phyloP scores from a whole-genome alignment of 768 basidiomycete genomes.

The Kwoniella botswanensis region DNA sequence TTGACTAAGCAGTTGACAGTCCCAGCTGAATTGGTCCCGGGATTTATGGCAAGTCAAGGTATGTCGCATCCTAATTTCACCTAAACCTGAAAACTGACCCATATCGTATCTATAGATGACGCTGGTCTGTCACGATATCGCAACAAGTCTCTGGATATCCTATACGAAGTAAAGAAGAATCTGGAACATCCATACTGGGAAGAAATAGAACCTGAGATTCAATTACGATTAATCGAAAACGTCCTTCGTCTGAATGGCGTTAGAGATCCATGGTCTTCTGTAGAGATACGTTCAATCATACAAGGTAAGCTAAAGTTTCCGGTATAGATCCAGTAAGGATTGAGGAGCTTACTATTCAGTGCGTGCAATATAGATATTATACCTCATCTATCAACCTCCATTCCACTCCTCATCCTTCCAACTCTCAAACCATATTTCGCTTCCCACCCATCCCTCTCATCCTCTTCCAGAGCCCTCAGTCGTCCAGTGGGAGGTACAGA shows the following conservation, averaged over 20 bases:
- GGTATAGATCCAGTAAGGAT: neutral
- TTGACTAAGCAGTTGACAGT: constrained; percentile 26
- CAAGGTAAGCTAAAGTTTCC: constrained; percentile 12
- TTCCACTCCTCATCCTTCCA: constrained; percentile 13
- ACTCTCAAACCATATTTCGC: constrained; percentile 36
- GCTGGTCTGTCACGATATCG: constrained; percentile 4
- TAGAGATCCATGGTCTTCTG: constrained; percentile 14
- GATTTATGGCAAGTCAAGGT: constrained; percentile 34
- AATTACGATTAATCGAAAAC: constrained; percentile 11
- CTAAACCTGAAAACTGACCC: neutral
- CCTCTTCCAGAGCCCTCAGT: constrained; percentile 37
- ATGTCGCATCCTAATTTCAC: neutral
- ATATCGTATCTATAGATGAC: neutral
- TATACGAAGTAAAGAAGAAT: neutral
- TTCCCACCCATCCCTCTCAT: constrained; percentile 45
- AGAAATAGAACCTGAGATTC: constrained; percentile 11
- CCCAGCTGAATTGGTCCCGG: constrained; percentile 36
- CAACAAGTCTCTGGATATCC: neutral
- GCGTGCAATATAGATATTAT: constrained; percentile 6
- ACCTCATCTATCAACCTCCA: neutral
- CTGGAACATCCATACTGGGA: constrained; percentile 7
- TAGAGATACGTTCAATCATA: neutral
- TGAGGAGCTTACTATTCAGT: neutral
- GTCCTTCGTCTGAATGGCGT: constrained; percentile 17
- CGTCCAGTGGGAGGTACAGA: constrained; percentile 44